Percentiles rank a stretch among this genome's conserved stretches.
Evolutionary conservation across 106 monocot species (phyloP).

Genomic region (Alisma plantagoaquatica): DNA sequence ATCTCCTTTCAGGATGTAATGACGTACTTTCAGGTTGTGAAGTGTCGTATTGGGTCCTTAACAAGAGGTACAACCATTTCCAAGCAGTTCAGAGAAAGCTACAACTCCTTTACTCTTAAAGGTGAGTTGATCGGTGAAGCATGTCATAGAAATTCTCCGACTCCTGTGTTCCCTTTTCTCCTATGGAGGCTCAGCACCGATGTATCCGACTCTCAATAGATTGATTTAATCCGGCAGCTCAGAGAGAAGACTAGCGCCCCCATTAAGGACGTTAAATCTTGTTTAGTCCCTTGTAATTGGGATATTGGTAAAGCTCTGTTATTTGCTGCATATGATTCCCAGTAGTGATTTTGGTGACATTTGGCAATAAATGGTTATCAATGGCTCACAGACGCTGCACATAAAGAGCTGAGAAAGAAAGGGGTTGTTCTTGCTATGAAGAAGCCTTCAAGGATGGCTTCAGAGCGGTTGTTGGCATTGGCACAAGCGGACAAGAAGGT

Average conservation of each 20-base stretch:
- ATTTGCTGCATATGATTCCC: background rate
- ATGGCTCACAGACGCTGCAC: slow-evolving; percentile 66
- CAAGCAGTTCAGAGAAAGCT: background rate
- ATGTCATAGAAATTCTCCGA: background rate
- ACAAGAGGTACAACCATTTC: background rate
- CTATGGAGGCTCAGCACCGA: slow-evolving; percentile 36
- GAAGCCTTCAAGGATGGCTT: slow-evolving; percentile 73
- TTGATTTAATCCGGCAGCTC: slow-evolving; percentile 77
- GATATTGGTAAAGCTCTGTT: slow-evolving; percentile 47
- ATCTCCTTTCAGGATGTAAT: no score
- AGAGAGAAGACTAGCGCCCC: slow-evolving; percentile 91
- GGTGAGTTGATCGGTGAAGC: background rate
- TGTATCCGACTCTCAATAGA: slow-evolving; percentile 56
- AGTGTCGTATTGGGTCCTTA: background rate
- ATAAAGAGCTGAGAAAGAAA: slow-evolving; percentile 89
- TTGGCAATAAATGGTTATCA: slow-evolving; percentile 3
- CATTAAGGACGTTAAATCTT: slow-evolving; percentile 84
- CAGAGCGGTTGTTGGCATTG: slow-evolving; percentile 78
- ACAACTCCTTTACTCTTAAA: background rate
- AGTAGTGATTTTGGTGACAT: background rate
- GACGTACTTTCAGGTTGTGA: background rate
- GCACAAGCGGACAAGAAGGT: slow-evolving; percentile 76
- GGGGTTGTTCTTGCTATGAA: slow-evolving; percentile 82
- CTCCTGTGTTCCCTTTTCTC: background rate
- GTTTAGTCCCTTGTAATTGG: slow-evolving; percentile 78